phyloP scores from a whole-genome alignment of 2,329 filamentous ascomycete species.

The Pleomassaria siparia region DNA sequence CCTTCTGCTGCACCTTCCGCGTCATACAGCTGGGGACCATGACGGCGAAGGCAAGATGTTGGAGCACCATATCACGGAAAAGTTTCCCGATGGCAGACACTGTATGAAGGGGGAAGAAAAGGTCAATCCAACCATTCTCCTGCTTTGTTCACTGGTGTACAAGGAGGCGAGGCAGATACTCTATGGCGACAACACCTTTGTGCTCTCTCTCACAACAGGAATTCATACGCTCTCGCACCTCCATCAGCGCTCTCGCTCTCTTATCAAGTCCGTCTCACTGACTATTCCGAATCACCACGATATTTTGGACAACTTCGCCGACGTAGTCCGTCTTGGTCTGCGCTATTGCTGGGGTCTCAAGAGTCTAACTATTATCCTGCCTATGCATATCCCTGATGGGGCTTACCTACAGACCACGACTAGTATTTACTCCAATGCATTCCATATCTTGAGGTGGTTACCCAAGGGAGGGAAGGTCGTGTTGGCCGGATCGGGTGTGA shows the following conservation, averaged over 20 bases:
- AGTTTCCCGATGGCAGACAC: background rate
- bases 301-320: constrained; percentile 50
- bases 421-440: constrained; percentile 50
- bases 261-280: constrained; percentile 47
- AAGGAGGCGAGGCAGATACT: constrained; percentile 35
- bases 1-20: constrained; percentile 30
- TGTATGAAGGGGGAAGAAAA: constrained; percentile 25
- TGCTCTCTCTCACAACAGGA: constrained; percentile 41
- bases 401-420: constrained; percentile 31
- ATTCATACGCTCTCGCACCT: constrained; percentile 42
- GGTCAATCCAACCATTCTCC: constrained; percentile 43
- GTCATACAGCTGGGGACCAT: background rate
- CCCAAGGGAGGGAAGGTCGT: constrained; percentile 46
- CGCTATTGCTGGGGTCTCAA: constrained; percentile 51
- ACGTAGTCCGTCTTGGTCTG: constrained; percentile 48
- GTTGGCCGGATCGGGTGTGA: constrained; percentile 42
- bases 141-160: constrained; percentile 43
- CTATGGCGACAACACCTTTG: constrained; percentile 37
- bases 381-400: constrained; percentile 34
- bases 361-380: constrained; percentile 45
- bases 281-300: constrained; percentile 51
- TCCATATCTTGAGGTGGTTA: constrained; percentile 51
- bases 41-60: background rate
- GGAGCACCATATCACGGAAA: background rate
- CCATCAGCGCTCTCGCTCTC: constrained; percentile 46